These are phyloP conservation scores for Lactarius deliciosus DNA, from an alignment of 768 basidiomycete species.

Conservation along the genomic window DNA sequence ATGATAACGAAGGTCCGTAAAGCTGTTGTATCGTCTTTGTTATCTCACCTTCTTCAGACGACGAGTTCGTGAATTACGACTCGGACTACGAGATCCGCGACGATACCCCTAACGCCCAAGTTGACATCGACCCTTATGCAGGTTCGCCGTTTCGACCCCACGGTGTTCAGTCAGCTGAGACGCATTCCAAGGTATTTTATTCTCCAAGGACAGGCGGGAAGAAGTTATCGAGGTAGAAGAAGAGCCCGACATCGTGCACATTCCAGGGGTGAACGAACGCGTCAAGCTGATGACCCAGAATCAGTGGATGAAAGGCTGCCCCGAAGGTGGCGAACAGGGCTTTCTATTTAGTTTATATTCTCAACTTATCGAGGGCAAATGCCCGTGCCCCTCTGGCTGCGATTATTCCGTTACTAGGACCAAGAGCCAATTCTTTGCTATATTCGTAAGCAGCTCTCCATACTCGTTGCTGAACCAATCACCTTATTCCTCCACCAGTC, in stretches of 20 bases:
- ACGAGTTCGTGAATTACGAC: conserved; percentile 77
- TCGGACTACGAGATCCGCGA: conserved; percentile 64
- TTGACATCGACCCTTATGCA: conserved; percentile 85
- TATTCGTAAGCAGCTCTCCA: conserved; percentile 61
- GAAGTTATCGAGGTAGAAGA: conserved; percentile 92
- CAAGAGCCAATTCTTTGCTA: conserved; percentile 78
- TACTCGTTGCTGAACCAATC: conserved; percentile 25
- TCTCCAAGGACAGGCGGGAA: conserved; percentile 90
- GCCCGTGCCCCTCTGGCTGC: conserved; percentile 75
- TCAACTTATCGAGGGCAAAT: conserved; percentile 60
- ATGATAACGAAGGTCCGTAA: conserved; percentile 49
- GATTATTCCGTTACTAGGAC: conserved; percentile 57
- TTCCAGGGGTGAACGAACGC: conserved; percentile 46
- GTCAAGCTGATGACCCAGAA: conserved; percentile 79
- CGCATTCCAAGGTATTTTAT: conserved; percentile 71
- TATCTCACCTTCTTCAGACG: conserved; percentile 36
- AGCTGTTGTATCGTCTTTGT: conserved; percentile 4
- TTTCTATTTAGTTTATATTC: conserved; percentile 85
- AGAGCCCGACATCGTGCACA: conserved; percentile 51
- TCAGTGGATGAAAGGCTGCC: conserved; percentile 97
- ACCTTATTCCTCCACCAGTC: conserved; percentile 46
- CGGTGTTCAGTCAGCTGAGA: conserved; percentile 18
- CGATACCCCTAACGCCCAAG: conserved; percentile 42
- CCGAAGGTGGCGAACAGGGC: conserved; percentile 88
- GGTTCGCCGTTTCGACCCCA: conserved; percentile 44